phyloP scores from a whole-genome alignment of 345 rosid genomes.

The Bruguiera sexangula region DNA sequence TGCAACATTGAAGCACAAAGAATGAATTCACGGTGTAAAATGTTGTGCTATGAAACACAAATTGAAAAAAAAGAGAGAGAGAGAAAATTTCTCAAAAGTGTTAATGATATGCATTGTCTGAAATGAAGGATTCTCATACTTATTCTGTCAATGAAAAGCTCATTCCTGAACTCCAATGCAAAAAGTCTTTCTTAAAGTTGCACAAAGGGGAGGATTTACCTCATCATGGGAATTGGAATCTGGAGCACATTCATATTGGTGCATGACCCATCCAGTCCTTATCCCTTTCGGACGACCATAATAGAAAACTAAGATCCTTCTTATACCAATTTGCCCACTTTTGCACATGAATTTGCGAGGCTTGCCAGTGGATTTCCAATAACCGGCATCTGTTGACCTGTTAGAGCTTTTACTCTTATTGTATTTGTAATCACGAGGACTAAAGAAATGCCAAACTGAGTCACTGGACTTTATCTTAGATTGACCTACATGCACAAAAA shows the following conservation, averaged over 20 bases:
- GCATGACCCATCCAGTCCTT: conserved; percentile 34
- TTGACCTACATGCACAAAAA: not conserved
- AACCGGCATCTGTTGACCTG: conserved; percentile 37
- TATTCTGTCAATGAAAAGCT: no score
- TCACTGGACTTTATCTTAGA: conserved; percentile 6
- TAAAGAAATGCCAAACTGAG: conserved; percentile 40
- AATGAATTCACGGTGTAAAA: not conserved
- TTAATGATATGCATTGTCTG: no score
- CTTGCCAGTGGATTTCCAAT: conserved; percentile 51
- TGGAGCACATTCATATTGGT: conserved; percentile 30
- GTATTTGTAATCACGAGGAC: conserved; percentile 25
- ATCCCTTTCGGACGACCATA: conserved; percentile 1
- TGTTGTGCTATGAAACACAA: not conserved
- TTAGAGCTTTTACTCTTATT: conserved; percentile 15
- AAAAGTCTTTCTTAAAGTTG: no score
- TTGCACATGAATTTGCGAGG: conserved; percentile 16
- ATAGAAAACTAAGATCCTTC: conserved; percentile 42
- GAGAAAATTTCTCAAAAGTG: not conserved
- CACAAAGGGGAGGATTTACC: not conserved
- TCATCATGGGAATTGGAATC: conserved; percentile 11
- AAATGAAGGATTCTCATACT: no score
- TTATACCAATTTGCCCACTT: conserved; percentile 31
- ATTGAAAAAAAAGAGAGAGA: not conserved
- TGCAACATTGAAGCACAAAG: conserved; percentile 13
- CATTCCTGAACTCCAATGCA: no score